phyloP scores from a whole-genome alignment of 306 rosid genomes.

The Trichosanthes cucumerina region DNA sequence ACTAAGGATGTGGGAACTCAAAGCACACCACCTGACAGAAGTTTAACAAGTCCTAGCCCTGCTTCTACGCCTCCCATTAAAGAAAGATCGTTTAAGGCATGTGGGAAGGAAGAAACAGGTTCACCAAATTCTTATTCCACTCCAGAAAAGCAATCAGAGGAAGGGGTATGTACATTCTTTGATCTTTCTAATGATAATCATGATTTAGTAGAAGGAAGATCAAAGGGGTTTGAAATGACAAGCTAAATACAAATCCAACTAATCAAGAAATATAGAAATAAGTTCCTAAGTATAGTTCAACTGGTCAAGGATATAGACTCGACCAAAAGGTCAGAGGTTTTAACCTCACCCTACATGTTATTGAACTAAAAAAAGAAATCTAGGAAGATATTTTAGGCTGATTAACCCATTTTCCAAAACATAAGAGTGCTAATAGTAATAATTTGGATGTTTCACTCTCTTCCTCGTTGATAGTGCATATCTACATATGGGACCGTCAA shows the following conservation, averaged over 20 bases:
- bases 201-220: background rate
- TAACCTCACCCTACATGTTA: background rate
- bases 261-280: slow-evolving; percentile 1
- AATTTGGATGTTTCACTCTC: background rate
- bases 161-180: slow-evolving; percentile 38
- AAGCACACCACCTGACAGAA: slow-evolving; percentile 44
- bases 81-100: slow-evolving; percentile 34
- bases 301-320: background rate
- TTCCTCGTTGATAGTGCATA: slow-evolving; percentile 1
- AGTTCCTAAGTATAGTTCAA: too few relatives aligned
- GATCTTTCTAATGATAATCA: slow-evolving; percentile 1
- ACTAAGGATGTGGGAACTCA: slow-evolving; percentile 79
- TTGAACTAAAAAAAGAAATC: background rate
- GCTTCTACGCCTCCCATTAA: slow-evolving; percentile 51
- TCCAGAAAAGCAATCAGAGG: slow-evolving; percentile 26
- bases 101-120: slow-evolving; percentile 24
- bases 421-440: background rate
- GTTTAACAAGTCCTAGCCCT: slow-evolving; percentile 50
- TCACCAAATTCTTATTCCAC: slow-evolving; percentile 39
- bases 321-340: background rate
- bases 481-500: slow-evolving; percentile 4
- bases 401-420: background rate
- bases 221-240: background rate
- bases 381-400: background rate
- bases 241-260: background rate